Base-by-base conservation (phyloP, 208 protist species). In the Trypanosoma caninum region DNA sequence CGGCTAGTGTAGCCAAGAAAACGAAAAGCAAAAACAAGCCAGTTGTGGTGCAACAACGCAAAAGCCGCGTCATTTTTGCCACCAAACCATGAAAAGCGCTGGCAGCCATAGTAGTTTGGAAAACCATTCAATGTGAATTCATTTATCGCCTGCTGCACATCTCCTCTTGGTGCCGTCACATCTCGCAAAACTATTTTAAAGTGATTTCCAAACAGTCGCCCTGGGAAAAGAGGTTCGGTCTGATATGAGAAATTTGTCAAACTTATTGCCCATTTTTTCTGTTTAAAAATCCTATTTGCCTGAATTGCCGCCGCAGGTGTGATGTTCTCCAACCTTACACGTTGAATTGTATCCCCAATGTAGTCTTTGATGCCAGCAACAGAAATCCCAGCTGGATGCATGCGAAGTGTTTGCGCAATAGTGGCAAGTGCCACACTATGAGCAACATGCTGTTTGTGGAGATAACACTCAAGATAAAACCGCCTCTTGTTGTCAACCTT, bases 81-180 rank as follows among this genome's bases (percentile, higher is more conserved):
- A 34, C 65, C 88, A 77, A 94, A 94, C 84, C 88, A 94, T 10
- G 84, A 90, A 45, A 94, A 94, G 11, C 88, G 79, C 74, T 94
- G 88, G 46, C 82, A 91, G 18, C 88, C 88, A 65, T 91, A 94
- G 65, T 91, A 94, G 65, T 94, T 94, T 11, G 88, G 82, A 54
- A 94, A 94, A 3, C 88, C 88, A 25, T 84, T 20, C n/a, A 66
- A 18, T 22, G 13, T 22, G 67, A 94, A 89, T 13, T 59, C 52
- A 3, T 78, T 25, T 22, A 94, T 44, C 7, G 84, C 79, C 2
- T 74, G 65, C 23, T 82, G 65, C 23, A 94, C 53, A 14, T 34
- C 55, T n/a, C 56, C 55, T 9, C 54, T 44, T 23, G 78, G 67
- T 30, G 74, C 84, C 7, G 67, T 63, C 14, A 94, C 87, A 59